Base-by-base conservation (phyloP, 345 rosid species). In the Populus nigra region DNA sequence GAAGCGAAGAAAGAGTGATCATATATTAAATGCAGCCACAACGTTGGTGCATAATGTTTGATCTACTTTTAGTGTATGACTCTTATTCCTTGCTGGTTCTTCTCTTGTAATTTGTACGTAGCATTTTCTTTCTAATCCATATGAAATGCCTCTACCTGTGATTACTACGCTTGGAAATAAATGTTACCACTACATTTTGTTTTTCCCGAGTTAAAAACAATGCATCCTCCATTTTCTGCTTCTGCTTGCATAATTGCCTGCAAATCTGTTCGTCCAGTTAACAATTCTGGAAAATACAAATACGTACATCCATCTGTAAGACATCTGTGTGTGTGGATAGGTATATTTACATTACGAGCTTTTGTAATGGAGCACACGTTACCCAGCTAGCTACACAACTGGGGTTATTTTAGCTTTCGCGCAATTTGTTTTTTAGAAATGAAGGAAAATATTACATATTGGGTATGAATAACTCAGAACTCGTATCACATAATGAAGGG, bases 1-100 rank as follows among this genome's bases (percentile, higher is more conserved):
- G 84, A 27, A 57, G 89, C 63, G 77, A 85, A 83, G 84, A 87
- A 88, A 43, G 68, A 69, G 25, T 57, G 27, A 71, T 13, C 25
- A n/a, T 22, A 25, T 1, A 27, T 20, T 25, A 10, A 27, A 63
- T 25, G 68, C 53, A 49, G 12, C 39, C 43, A 41, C 2, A 67
- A 36, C 47, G 65, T n/a, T 71, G 49, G 7, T 67, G 43, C 41
- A 31, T 1, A 1, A 31, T 75, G 2, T 63, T n/a, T 59, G 25
- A 18, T 69, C 29, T 39, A 4, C 33, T 38, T 33, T 59, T 59
- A 47, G 18, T n/a, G 63, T 23, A 59, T n/a, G 63, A 10, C 29
- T 59, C 27, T n/a, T 59, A 4, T 23, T 59, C 29, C 29, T 59
- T 23, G 15, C 29, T 47, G 39, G 15, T 50, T n/a, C n/a, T 61